Base-by-base conservation (phyloP, 345 rosid species). In the Heritiera fomes region DNA sequence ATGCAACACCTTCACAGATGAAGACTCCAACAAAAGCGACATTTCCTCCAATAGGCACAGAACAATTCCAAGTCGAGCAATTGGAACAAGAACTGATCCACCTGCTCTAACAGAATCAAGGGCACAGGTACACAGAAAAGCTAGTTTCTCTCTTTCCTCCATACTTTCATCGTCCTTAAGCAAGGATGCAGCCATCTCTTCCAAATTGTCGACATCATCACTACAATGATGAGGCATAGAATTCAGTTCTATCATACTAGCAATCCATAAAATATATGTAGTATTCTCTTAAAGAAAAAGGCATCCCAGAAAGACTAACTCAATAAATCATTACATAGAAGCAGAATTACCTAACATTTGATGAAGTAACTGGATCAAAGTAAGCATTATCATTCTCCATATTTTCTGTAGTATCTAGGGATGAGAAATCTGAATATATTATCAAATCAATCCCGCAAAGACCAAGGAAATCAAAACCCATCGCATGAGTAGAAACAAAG, bases 61-160 rank as follows among this genome's bases (percentile, higher is more conserved):
- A 79, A 85, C 28, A 73, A 83, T 84, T 79, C 98, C 94, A 82
- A 86, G 83, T 38, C 85, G 85, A 77, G 78, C 87, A 20, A 88
- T 79, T 4, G 97, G 83, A 80, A 95, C 76, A 77, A 95, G 83
- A 64, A 90, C 97, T 46, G 95, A 93, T 75, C 95, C 99, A 81
- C 95, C 93, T 68, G 89, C 88, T 80, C 81, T 87, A 77, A 92
- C 88, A 72, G 93, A 85, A 71, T 88, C 92, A 60, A 90, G 68
- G 56, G 84, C 83, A 78, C 92, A 89, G 3, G 94, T 83, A 82
- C 90, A 90, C 77, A 91, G 84, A 81, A 87, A 95, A 79, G 83
- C 88, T 79, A 95, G 80, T 73, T 91, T 93, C 85, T 90, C 90
- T 84, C 66, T 81, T 86, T 93, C 98, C 76, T 91, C 92, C 75